Percentiles rank a stretch among this genome's conserved stretches.
These are phyloP conservation scores for Desmodesmus armatus DNA, from an alignment of 139 green algal species.

Conservation along the genomic window DNA sequence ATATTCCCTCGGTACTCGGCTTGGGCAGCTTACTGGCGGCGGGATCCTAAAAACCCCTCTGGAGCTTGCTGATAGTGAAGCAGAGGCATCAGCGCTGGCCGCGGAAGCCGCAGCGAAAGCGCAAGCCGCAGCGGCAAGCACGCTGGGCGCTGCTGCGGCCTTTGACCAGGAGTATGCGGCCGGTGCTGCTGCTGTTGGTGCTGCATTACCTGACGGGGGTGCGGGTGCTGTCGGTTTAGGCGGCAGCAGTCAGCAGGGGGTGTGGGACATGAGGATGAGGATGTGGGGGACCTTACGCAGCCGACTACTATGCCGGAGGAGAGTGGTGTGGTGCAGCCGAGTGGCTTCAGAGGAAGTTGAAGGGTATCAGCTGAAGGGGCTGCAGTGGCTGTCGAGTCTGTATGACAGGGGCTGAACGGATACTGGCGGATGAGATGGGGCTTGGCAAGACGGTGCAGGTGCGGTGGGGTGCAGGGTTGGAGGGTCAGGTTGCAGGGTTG, in stretches of 20 bases:
- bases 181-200: conserved; percentile 37
- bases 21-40: background rate
- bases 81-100: conserved; percentile 22
- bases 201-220: conserved; percentile 1
- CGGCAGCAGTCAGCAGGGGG: conserved; percentile 19
- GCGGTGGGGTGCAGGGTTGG: conserved; percentile 4
- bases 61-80: conserved; percentile 42
- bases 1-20: background rate
- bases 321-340: conserved; percentile 49
- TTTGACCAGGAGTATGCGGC: conserved; percentile 39
- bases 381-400: conserved; percentile 83
- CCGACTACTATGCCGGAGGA: conserved; percentile 53
- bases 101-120: conserved; percentile 23
- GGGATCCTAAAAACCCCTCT: too few relatives aligned
- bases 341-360: conserved; percentile 65
- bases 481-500: background rate
- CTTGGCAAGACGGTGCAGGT: conserved; percentile 75
- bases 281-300: conserved; percentile 35
- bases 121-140: conserved; percentile 16
- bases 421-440: conserved; percentile 88
- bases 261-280: conserved; percentile 15
- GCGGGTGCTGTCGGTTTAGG: background rate
- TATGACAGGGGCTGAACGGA: conserved; percentile 78
- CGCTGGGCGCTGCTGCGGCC: conserved; percentile 31
- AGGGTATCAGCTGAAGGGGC: conserved; percentile 87